A percentile compares a stretch with the other conserved stretches of the same genome.
Evolutionary conservation across 2,329 filamentous ascomycete species (phyloP).

Genomic region (Fusarium sp.): DNA sequence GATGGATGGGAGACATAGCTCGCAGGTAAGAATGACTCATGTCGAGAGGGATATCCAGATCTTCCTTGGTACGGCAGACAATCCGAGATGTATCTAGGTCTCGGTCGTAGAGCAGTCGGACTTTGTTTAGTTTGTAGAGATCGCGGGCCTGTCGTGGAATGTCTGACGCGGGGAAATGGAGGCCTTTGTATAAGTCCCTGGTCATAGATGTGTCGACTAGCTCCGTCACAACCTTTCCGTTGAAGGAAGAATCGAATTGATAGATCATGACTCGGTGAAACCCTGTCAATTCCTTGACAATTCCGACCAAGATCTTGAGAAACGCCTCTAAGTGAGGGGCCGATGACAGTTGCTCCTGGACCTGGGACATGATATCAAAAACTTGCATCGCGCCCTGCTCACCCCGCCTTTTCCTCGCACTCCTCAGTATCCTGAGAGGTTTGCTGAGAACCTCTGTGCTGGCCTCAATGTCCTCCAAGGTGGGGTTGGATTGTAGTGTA

Average conservation of each 20-base stretch:
- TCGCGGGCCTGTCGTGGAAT: conserved; percentile 89
- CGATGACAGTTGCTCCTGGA: conserved; percentile 87
- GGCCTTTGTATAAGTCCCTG: conserved; percentile 86
- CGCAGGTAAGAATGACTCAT: conserved; percentile 88
- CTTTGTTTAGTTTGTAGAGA: conserved; percentile 92
- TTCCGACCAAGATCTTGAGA: conserved; percentile 85
- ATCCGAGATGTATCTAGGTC: conserved; percentile 85
- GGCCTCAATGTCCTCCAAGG: conserved; percentile 79
- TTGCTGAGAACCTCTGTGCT: conserved; percentile 84
- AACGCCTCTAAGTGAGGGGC: conserved; percentile 81
- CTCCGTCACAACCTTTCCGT: conserved; percentile 90
- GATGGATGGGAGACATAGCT: conserved; percentile 91
- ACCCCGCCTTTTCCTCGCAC: conserved; percentile 81
- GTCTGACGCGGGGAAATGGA: conserved; percentile 91
- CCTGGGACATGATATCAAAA: conserved; percentile 92
- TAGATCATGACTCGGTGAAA: conserved; percentile 96
- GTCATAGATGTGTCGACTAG: conserved; percentile 85
- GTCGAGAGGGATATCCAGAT: conserved; percentile 83
- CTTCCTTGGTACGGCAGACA: conserved; percentile 82
- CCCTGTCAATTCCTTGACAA: conserved; percentile 90
- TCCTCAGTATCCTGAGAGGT: conserved; percentile 82
- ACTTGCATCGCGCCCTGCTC: conserved; percentile 91
- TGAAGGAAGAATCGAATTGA: conserved; percentile 87
- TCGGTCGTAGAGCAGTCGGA: conserved; percentile 88
- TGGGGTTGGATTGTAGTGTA: conserved; percentile 81